A percentile compares a stretch with the other conserved stretches of the same genome.
These are phyloP conservation scores for Colletotrichum lentis DNA, from an alignment of 2,329 filamentous ascomycete genomes.

Conservation along the genomic window DNA sequence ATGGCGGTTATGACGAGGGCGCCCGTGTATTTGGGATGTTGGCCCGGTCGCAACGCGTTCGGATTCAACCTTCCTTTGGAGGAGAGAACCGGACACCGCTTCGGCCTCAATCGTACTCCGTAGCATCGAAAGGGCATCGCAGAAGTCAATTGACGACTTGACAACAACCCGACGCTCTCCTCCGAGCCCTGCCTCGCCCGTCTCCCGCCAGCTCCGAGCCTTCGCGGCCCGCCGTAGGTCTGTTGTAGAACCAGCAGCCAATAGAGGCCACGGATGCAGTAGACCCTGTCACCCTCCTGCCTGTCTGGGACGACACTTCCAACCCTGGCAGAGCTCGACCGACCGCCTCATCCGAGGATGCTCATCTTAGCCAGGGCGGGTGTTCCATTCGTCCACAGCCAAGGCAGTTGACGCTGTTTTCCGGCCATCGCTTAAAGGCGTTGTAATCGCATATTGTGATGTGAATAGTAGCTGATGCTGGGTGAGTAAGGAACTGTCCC, in stretches of 20 bases:
- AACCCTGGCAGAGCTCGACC: conserved; percentile 24
- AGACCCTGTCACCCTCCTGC: conserved; percentile 13
- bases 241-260: conserved; percentile 5
- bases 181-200: conserved; percentile 29
- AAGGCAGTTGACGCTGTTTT: background rate
- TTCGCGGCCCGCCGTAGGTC: conserved; percentile 24
- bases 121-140: background rate
- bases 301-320: conserved; percentile 19
- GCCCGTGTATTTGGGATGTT: conserved; percentile 6
- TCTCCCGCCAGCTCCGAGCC: conserved; percentile 34
- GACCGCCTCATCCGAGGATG: conserved; percentile 33
- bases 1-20: background rate
- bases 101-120: conserved; percentile 8
- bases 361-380: conserved; percentile 6
- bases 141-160: conserved; percentile 15
- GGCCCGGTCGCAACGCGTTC: conserved; percentile 18
- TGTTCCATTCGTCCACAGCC: conserved; percentile 15
- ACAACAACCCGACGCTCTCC: background rate
- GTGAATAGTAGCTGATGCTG: background rate
- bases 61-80: background rate
- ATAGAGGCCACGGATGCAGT: conserved; percentile 7
- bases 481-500: background rate
- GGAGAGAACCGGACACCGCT: conserved; percentile 3
- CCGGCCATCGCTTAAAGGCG: background rate
- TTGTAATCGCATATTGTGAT: background rate